Percentiles rank a stretch among this genome's conserved stretches.
phyloP scores from a whole-genome alignment of 2,329 filamentous ascomycete species.

The Aspergillus melleus region DNA sequence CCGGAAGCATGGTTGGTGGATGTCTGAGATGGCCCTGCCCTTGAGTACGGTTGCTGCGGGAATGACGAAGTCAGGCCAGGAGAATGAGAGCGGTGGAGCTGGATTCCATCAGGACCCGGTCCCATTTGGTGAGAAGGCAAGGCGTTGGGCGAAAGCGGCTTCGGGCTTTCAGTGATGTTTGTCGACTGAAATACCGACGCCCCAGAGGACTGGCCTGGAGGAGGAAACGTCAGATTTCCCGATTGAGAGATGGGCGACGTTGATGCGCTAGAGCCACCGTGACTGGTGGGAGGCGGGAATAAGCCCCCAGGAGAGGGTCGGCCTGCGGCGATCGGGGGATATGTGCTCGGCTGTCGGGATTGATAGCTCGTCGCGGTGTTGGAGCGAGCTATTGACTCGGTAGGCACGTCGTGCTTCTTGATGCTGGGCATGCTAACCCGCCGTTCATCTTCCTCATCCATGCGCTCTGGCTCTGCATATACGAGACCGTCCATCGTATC shows the following conservation, averaged over 20 bases:
- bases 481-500: conserved; percentile 65
- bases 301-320: conserved; percentile 56
- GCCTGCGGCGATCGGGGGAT: conserved; percentile 65
- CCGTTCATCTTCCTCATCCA: conserved; percentile 52
- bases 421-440: conserved; percentile 64
- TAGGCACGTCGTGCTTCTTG: conserved; percentile 66
- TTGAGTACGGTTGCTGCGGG: conserved; percentile 36
- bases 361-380: conserved; percentile 53
- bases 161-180: conserved; percentile 82
- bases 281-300: conserved; percentile 63
- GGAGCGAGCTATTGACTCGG: conserved; percentile 50
- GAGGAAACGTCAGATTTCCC: conserved; percentile 41
- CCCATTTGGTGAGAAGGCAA: conserved; percentile 40
- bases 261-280: conserved; percentile 56
- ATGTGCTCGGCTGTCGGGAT: conserved; percentile 71
- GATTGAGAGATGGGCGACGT: conserved; percentile 53
- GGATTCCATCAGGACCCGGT: conserved; percentile 36
- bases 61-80: conserved; percentile 45
- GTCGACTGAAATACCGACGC: conserved; percentile 69
- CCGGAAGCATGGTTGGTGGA: conserved; percentile 26
- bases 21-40: conserved; percentile 23
- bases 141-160: conserved; percentile 62
- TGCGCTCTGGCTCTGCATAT: conserved; percentile 54
- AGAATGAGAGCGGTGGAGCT: conserved; percentile 44
- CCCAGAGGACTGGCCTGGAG: conserved; percentile 41